Base-by-base conservation (phyloP, 2,329 filamentous ascomycete genomes). In the Arthrobotrys megalospora region DNA sequence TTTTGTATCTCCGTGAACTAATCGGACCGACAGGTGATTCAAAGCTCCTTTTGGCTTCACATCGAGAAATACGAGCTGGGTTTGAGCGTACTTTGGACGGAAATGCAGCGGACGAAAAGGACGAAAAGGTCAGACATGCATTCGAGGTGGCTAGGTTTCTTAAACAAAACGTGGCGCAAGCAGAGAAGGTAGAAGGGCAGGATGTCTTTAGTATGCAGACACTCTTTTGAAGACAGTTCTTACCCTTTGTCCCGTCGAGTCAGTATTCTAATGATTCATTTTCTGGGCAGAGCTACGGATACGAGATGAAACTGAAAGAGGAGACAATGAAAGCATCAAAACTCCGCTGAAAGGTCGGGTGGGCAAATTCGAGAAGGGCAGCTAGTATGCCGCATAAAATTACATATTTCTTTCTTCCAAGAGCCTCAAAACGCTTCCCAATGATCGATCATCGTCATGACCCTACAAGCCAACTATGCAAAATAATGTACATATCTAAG, bases 261-360 rank as follows among this genome's bases (percentile, higher is more conserved):
- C 14, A 14, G 11, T 38, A 14, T 43, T 60, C 52, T 60, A 14
- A 50, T 10, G 7, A 11, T 43, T 24, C n/a, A 2, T 21, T n/a
- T 28, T 47, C 64, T 63, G 67, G 69, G 63, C 55, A 97, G 94
- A 92, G 83, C 86, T 98, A 72, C 89, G 91, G 64, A 97, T 99
- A 85, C 96, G 98, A 84, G 89, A 97, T 79, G 87, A 97, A 80
- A 99, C 92, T 34, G 95, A 99, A 85, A 88, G 93, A 80, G 94
- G 96, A 67, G 92, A 98, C 85, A 99, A 99, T 83, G 94, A 97
- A 81, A 93, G 91, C 38, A 90, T 97, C 82, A 96, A 94, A 85
- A 86, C 90, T 64, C 88, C 1, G 87, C 38, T 69, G 34, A 69
- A 70, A 32, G 75, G 75, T 5, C 67, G 75, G 1, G 63, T 72